Conservation (phyloP, 257 asterid genomes). For the Fraxinus anomala region DNA sequence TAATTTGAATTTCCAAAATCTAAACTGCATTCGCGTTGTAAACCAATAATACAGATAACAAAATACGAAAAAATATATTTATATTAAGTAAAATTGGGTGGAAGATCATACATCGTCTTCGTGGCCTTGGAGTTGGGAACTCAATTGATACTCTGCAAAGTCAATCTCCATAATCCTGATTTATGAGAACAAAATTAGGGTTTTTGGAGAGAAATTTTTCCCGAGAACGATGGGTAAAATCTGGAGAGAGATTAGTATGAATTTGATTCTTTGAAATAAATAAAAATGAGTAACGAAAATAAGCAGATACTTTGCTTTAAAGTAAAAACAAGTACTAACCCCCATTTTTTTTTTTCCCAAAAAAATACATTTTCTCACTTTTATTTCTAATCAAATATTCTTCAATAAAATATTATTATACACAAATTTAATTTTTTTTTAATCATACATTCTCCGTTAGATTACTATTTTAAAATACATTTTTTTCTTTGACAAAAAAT, state of each 20-base stretch:
- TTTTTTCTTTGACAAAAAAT: no score
- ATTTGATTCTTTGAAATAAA: no score
- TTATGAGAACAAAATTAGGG: slow-evolving; percentile 23
- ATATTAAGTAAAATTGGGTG: not conserved
- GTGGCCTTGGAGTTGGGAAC: slow-evolving; percentile 89
- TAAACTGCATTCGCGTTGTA: slow-evolving; percentile 9
- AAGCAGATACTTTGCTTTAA: no score
- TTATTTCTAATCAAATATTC: no score
- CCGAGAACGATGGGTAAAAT: not conserved
- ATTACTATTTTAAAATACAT: no score
- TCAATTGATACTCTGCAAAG: slow-evolving; percentile 60
- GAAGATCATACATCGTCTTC: slow-evolving; percentile 80
- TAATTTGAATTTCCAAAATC: slow-evolving; percentile 4
- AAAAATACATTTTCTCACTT: no score
- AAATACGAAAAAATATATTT: not conserved
- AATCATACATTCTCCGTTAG: no score
- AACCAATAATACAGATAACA: not conserved
- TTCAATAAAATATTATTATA: no score
- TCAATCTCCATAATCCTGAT: slow-evolving; percentile 67
- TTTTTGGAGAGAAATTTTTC: not conserved
- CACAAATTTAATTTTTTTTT: no score
- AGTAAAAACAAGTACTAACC: no score
- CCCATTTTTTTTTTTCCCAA: no score
- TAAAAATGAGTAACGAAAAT: no score
- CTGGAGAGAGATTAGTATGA: not conserved